Evolutionary conservation across 306 rosid genomes (phyloP).

Genomic region (Vicia villosa): DNA sequence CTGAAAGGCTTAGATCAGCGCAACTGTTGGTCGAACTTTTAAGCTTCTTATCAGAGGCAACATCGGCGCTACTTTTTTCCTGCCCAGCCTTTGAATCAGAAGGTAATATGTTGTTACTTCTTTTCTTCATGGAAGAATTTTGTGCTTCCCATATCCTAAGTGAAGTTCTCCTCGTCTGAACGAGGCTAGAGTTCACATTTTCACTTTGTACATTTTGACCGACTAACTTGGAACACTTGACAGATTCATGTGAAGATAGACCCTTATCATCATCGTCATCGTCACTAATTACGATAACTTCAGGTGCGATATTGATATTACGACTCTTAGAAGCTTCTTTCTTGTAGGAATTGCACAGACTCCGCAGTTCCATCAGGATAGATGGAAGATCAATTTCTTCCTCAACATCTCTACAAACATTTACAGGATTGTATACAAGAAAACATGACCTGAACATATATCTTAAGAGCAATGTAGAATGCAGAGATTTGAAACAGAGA

Average conservation of each 20-base stretch:
- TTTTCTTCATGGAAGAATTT: slow-evolving; percentile 44
- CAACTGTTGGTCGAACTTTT: slow-evolving; percentile 35
- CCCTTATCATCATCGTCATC: slow-evolving; percentile 26
- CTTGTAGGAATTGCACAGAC: slow-evolving; percentile 1
- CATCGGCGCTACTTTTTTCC: slow-evolving; percentile 42
- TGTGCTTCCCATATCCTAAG: slow-evolving; percentile 56
- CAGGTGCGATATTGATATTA: neutral
- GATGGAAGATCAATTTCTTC: slow-evolving; percentile 38
- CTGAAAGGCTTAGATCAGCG: slow-evolving; percentile 32
- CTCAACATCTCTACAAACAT: slow-evolving; percentile 30
- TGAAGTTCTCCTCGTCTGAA: slow-evolving; percentile 62
- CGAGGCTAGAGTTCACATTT: slow-evolving; percentile 44
- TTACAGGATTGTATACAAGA: slow-evolving; percentile 34
- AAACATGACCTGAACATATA: slow-evolving; percentile 34
- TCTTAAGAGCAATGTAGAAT: slow-evolving; percentile 45
- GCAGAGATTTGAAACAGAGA: slow-evolving; percentile 54
- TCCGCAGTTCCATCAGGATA: slow-evolving; percentile 16
- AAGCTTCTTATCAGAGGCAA: slow-evolving; percentile 40
- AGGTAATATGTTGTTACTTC: slow-evolving; percentile 41
- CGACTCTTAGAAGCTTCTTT: slow-evolving; percentile 25
- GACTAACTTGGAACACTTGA: slow-evolving; percentile 45
- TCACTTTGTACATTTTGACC: slow-evolving; percentile 47
- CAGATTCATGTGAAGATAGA: slow-evolving; percentile 33
- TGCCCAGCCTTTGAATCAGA: slow-evolving; percentile 37
- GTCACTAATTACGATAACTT: slow-evolving; percentile 13